Conservation (phyloP, 2,329 filamentous ascomycete species). For the Cladosporium sp. region DNA sequence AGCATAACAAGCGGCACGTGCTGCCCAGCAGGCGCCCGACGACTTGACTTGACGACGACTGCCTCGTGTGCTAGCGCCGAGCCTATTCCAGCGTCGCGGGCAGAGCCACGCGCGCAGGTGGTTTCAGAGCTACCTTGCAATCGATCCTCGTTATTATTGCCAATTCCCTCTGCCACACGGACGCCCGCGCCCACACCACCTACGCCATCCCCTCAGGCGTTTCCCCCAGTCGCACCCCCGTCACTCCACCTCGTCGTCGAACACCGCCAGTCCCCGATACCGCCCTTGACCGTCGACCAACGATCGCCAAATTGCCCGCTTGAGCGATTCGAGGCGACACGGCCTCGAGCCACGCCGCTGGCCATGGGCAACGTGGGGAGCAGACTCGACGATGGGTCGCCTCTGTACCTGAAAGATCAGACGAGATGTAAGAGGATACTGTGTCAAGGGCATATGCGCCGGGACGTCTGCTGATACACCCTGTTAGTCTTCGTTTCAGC, state of each 20-base stretch:
- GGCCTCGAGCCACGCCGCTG: constrained; percentile 18
- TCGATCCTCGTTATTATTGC: constrained; percentile 8
- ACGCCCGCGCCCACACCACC: not conserved
- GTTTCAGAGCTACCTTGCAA: constrained; percentile 7
- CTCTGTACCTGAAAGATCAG: constrained; percentile 85
- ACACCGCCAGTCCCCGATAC: not conserved
- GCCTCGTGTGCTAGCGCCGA: not conserved
- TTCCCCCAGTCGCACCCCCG: not conserved
- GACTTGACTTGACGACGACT: not conserved
- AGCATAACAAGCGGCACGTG: not conserved
- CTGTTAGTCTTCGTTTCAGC: constrained; percentile 77
- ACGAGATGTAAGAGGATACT: constrained; percentile 66
- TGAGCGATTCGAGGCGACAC: constrained; percentile 16
- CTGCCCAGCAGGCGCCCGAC: not conserved
- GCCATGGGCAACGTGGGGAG: constrained; percentile 89
- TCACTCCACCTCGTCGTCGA: not conserved
- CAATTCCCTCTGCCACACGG: not conserved
- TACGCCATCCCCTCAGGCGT: not conserved
- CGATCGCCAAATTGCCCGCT: constrained; percentile 19
- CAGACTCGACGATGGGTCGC: constrained; percentile 75
- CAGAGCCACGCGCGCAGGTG: constrained; percentile 6
- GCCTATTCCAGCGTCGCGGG: constrained; percentile 1
- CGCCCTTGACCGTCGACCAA: constrained; percentile 3
- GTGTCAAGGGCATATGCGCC: not conserved
- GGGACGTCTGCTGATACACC: not conserved